Base-by-base conservation (phyloP, 83 land plant species). In the Isoetes engelmannii region DNA sequence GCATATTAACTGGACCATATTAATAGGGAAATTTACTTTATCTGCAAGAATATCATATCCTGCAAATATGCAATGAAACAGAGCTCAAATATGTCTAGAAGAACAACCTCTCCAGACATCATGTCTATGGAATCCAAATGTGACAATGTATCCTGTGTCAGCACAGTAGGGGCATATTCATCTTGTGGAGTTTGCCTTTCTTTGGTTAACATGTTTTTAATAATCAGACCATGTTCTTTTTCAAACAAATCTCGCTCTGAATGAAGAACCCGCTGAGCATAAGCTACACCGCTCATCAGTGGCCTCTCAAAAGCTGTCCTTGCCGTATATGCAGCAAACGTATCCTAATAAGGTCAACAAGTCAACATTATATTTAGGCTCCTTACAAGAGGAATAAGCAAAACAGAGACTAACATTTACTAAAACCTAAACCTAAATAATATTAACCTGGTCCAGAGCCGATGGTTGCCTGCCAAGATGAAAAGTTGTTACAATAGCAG, bases 261-360 rank as follows among this genome's bases (percentile, higher is more conserved):
- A 44, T 92, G 91, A 44, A 70, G 69, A 45, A 89, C 97, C 75
- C 75, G 84, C 57, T 83, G 65, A 58, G 97, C 95, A 83, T 92
- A 92, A 4, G 97, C 91, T 44, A 92, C 97, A 57, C 95, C 95
- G 69, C 85, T 86, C 63, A 87, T 85, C 65, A 92, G 76, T 17
- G 97, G 97, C 68, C 97, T 83, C 67, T 89, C 97, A 69, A 89
- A 92, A 6, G 97, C 80, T 47, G 97, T 92, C 47, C 87, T 83
- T 47, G 83, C 91, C 20, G 97, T 85, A 71, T 89, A 89, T 47
- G 77, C 80, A 61, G 85, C 89, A 81, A 92, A 92, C 7, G 97
- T 89, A 79, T 82, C 84, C 97, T 92, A n/a, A 28, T 28, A 28
- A 2, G 1, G 2, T 28, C 37, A 28, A 28, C 37, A 28, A 28